Base-by-base conservation (phyloP, 1,284 basidiomycete species). In the Neonothopanus nambi region DNA sequence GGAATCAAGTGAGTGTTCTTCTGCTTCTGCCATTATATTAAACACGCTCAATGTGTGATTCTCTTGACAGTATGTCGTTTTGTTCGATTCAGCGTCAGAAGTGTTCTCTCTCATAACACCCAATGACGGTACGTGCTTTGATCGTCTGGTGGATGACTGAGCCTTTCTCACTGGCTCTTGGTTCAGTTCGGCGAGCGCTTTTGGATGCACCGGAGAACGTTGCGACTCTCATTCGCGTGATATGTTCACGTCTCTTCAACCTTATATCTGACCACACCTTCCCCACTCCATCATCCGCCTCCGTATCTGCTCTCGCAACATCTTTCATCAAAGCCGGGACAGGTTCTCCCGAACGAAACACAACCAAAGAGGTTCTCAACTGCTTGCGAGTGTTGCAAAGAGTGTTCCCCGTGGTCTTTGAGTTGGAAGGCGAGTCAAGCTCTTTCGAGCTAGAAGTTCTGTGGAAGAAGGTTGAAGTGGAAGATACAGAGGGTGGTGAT, bases 41-140 rank as follows among this genome's bases (percentile, higher is more conserved):
- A 43, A 28, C 39, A 21, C 42, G 40, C 46, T 24, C 52, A 52
- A 53, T 57, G 55, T 52, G 26, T 55, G 54, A 11, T 28, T 28
- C 26, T 28, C 26, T 28, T 28, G 26, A 28, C 66, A 95, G 87
- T 97, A 90, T 69, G 85, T 89, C 59, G 72, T 81, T 35, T 73
- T 96, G 9, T 95, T 95, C 67, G 91, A 92, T 71, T 88, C 89
- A 6, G 79, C 91, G 0, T 89, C 91, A 0, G 94, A 96, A 65
- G 91, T 94, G 17, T 92, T 91, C 71, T 89, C 91, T 23, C 79
- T 96, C 54, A 87, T 97, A 59, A 85, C 89, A 5, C 83, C 89
- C 1, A 85, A 91, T 63, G 93, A 95, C 64, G n/a, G 93, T 94
- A 73, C 59, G 88, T 74, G n/a, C 23, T 13, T 49, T 18, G 41